phyloP scores from a whole-genome alignment of 768 basidiomycete genomes.

The Dioszegia crocea region DNA sequence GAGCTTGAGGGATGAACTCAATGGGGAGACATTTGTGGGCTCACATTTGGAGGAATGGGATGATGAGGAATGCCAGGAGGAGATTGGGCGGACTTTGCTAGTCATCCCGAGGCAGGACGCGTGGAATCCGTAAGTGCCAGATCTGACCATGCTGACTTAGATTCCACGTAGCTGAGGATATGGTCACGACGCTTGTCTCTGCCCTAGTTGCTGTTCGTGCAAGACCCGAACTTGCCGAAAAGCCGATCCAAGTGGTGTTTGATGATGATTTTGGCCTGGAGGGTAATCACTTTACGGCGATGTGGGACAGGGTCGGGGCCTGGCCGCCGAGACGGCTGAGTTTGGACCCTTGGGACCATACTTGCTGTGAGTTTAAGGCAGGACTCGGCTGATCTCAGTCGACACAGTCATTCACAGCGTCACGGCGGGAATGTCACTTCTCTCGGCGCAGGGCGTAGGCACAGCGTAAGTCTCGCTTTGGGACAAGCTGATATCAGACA shows the following conservation, averaged over 20 bases:
- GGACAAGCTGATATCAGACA: slow-evolving; percentile 13
- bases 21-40: slow-evolving; percentile 38
- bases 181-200: slow-evolving; percentile 44
- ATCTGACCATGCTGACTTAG: slow-evolving; percentile 10
- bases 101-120: slow-evolving; percentile 43
- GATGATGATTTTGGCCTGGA: slow-evolving; percentile 40
- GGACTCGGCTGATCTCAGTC: slow-evolving; percentile 22
- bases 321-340: slow-evolving; percentile 38
- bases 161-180: slow-evolving; percentile 46
- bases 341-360: slow-evolving; percentile 39
- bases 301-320: slow-evolving; percentile 45
- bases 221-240: slow-evolving; percentile 18
- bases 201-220: slow-evolving; percentile 27
- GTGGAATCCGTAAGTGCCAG: slow-evolving; percentile 35
- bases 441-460: slow-evolving; percentile 37
- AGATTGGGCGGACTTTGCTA: slow-evolving; percentile 27
- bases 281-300: slow-evolving; percentile 39
- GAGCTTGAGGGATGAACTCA: slow-evolving; percentile 28
- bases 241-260: slow-evolving; percentile 40
- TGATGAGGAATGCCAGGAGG: slow-evolving; percentile 17
- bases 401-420: slow-evolving; percentile 43
- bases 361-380: slow-evolving; percentile 29
- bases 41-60: slow-evolving; percentile 9
- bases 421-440: slow-evolving; percentile 41
- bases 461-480: slow-evolving; percentile 1